Evolutionary conservation across 768 basidiomycete species (phyloP), one percentile per base, ranked within the genome.

Genomic region (Phallus indusiatus): DNA sequence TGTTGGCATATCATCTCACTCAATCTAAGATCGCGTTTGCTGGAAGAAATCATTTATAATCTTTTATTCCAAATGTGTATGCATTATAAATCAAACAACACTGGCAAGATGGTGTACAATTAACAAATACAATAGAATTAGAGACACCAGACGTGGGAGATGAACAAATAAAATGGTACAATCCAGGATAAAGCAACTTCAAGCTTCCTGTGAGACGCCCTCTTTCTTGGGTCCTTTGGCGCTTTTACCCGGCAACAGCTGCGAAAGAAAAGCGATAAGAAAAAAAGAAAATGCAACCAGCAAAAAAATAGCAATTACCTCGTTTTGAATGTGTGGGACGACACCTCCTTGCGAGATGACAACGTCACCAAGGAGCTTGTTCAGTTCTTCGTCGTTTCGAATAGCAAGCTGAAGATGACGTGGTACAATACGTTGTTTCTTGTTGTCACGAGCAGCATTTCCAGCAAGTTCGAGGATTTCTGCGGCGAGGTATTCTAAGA

Each of bases 401-500:
- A 87, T 86, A 59, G 85, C 85, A 57, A 87, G 79, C 69, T 87
- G 85, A 55, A 86, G 72, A 72, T 87, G 85, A 69, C 85, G 81
- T 59, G 90, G 90, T 18, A 86, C 83, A 64, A 92, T 91, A 74
- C 88, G 83, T 62, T 81, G 79, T 77, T 88, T 89, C 76, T 88
- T 86, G 76, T 88, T 84, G 68, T 90, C 86, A 61, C 84, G 81
- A 53, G 88, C 87, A 36, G 83, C 81, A 66, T 83, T 84, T 5
- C 90, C 90, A 56, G 90, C 88, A 49, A 92, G 76, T 71, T 93
- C 90, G 55, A 92, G 80, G 67, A 94, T 84, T 72, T 94, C 91
- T 28, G 90, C 91, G 6, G 84, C 81, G 37, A 94, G 80, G 71
- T 94, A 93, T 72, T 93, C 91, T 24, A 93, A 79, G 56, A 92